Evolutionary conservation across 495 filamentous ascomycete genomes (phyloP).

Genomic region (Polyplosphaeria fusca): DNA sequence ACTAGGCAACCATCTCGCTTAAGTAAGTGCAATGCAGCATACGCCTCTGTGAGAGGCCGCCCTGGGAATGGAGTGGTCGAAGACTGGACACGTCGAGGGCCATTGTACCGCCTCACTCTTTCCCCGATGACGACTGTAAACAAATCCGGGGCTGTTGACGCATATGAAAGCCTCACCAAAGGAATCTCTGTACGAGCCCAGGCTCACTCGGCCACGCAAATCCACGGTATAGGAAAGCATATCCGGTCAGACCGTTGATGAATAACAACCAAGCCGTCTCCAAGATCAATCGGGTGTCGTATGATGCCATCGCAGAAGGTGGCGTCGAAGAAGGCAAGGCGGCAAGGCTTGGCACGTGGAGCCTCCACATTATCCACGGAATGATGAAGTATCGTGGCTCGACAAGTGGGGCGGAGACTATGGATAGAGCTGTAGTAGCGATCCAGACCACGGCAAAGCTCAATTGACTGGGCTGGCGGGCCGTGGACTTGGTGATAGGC

Average conservation of each 20-base stretch:
- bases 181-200: conserved; percentile 81
- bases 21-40: no score
- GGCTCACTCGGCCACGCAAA: conserved; percentile 81
- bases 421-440: conserved; percentile 65
- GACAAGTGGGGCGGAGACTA: conserved; percentile 85
- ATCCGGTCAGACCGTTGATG: conserved; percentile 72
- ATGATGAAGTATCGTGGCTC: conserved; percentile 94
- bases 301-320: conserved; percentile 18
- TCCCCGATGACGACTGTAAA: background rate
- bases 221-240: conserved; percentile 72
- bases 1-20: conserved; percentile 1
- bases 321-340: conserved; percentile 11
- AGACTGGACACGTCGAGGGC: background rate
- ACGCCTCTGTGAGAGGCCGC: conserved; percentile 12
- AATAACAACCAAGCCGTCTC: conserved; percentile 77
- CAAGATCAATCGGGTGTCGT: conserved; percentile 52
- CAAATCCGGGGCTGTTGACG: conserved; percentile 8
- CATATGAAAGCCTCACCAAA: conserved; percentile 63
- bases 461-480: conserved; percentile 42
- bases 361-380: conserved; percentile 90
- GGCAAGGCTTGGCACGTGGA: conserved; percentile 60
- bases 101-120: conserved; percentile 16
- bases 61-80: background rate
- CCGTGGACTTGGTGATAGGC: conserved; percentile 34
- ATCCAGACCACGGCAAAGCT: conserved; percentile 68